Base-by-base conservation (phyloP, 2,329 filamentous ascomycete species). In the Cytospora mali region DNA sequence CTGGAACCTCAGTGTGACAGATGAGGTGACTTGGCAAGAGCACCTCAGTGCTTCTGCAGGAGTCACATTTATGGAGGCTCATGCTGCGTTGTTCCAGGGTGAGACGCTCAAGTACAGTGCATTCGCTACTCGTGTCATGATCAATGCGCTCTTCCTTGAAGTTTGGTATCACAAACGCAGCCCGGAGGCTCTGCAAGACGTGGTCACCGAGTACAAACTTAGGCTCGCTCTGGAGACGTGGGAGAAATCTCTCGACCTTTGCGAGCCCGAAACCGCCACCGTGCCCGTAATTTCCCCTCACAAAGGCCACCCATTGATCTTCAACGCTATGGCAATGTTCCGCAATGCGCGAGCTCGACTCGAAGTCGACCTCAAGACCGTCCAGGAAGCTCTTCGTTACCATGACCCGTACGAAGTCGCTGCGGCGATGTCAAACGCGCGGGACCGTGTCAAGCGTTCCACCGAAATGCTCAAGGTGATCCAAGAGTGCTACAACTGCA, bases 131-230 rank as follows among this genome's bases (percentile, higher is more conserved):
- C 92, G 95, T 66, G 92, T 98, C 67, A 96, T 99, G 92, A 97
- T 98, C 83, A 99, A 98, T 72, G 94, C 95, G 13, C 83, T 99
- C 67, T 99, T 98, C 82, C 84, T 99, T 55, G 95, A 98, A 76
- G 94, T 98, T 3, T 99, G 95, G 95, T 96, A 97, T 74, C 92
- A 98, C 80, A 97, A 97, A 85, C 91, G 95, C 72, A 97, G 92
- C 75, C 94, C 94, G n/a, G 93, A 98, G 75, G 93, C 94, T 56
- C 82, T 98, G 48, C 95, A 98, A 77, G 94, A 98, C 73, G 93
- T 98, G 46, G 94, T 98, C 51, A 96, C 94, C 4, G 95, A 98
- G 79, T 98, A 97, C 84, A 98, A 97, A 82, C 89, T 99, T 66
- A 88, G 95, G 62, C 86, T 97, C 58, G 95, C 95, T 56, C 82